Evolutionary conservation across 306 rosid species (phyloP).

Genomic region (Quillaja saponaria): DNA sequence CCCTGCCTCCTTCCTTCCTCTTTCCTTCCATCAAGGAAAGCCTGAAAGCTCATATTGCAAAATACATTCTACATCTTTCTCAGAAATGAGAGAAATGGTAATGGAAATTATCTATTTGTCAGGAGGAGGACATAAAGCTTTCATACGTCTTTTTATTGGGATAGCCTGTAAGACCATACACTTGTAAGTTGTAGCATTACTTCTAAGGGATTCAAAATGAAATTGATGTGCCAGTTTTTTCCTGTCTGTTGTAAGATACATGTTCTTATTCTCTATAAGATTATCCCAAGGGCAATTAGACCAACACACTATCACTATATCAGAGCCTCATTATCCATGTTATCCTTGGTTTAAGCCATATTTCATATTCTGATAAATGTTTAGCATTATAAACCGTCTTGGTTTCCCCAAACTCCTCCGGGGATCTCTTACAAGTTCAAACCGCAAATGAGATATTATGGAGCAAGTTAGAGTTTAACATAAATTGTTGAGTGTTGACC

Average conservation of each 20-base stretch:
- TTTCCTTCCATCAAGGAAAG: neutral
- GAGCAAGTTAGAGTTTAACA: neutral
- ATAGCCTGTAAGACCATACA: no score
- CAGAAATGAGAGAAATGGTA: neutral
- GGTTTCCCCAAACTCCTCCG: neutral
- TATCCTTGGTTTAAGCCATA: neutral
- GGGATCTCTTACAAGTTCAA: neutral
- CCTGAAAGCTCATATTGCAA: neutral
- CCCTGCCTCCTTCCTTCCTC: no score
- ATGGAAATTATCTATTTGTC: neutral
- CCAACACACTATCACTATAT: no score
- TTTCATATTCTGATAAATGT: neutral
- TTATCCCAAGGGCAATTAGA: no score
- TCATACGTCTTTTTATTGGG: no score
- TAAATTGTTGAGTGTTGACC: neutral
- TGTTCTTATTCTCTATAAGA: no score
- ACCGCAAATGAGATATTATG: neutral
- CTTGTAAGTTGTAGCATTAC: no score
- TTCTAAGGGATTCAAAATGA: no score
- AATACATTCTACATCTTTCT: neutral
- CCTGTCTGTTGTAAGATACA: no score
- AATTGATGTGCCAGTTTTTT: no score
- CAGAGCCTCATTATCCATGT: no score
- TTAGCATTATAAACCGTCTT: slow-evolving; percentile 20
- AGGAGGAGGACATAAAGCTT: neutral